Evolutionary conservation across 129 eudicot genomes (phyloP), one percentile per base, ranked within the genome.

Genomic region (Chrysanthemum lavandulifolium): DNA sequence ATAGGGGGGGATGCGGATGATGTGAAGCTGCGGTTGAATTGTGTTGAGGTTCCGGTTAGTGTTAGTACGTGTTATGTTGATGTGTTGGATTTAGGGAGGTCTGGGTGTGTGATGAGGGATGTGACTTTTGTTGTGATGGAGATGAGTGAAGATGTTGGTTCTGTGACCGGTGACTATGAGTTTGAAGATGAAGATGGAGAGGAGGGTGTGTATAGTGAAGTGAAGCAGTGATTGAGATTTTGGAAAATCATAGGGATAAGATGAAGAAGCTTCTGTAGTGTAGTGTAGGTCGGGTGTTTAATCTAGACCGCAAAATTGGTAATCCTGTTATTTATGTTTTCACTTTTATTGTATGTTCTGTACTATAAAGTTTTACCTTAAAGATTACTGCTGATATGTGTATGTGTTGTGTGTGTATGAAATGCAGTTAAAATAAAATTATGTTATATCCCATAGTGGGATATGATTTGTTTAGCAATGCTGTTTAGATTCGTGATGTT

Each of bases 181-280:
- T 8, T 6, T 4, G 53, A 49, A 6, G 10, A 60, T 12, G 59
- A 14, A 12, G 59, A 54, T 54, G 59, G 14, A 53, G 58, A 54
- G 15, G 68, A 80, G 10, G 84, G 45, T 58, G 79, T 51, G 1
- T 74, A 73, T 79, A 19, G 43, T 63, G 82, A 78, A 19, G 43
- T 63, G 82, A 78, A 71, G 82, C 82, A 9, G 60, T 78, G 76
- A 43, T 19, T 16, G 82, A 78, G 71, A 78, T 78, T 61, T 61
- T 78, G 72, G 71, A 36, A 61, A 62, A 71, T 36, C 77, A 63
- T 59, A 15, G 47, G 72, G 68, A 64, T 14, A 69, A 16, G 61
- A 77, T 77, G 70, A 69, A 61, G 70, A 69, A 62, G 64, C 64
- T 77, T 65, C 57, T 27, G 3, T 27, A 27, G 29, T 77, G 65